Percentiles rank a stretch among this genome's conserved stretches.
These are phyloP conservation scores for Seiridium unicorne DNA, from an alignment of 2,329 filamentous ascomycete species.

Conservation along the genomic window DNA sequence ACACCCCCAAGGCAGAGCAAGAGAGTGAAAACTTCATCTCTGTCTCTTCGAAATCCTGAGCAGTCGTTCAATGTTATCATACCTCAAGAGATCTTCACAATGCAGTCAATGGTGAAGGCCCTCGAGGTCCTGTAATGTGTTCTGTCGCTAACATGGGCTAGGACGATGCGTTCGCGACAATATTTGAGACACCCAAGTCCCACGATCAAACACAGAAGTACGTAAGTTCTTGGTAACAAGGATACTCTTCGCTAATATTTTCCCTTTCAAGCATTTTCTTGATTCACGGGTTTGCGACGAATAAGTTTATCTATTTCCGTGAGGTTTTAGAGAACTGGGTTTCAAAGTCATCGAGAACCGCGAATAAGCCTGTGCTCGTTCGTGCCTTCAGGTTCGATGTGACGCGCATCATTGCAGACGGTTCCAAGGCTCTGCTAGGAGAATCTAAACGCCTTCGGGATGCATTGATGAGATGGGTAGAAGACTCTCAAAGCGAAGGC, in stretches of 20 bases:
- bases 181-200: not conserved
- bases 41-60: not conserved
- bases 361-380: not conserved
- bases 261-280: not conserved
- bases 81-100: not conserved
- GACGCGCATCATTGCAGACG: not conserved
- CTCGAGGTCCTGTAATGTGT: not conserved
- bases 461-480: not conserved
- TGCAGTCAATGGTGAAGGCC: not conserved
- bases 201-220: not conserved
- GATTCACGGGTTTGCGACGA: not conserved
- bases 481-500: not conserved
- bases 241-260: not conserved
- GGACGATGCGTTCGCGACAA: not conserved
- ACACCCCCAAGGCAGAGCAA: not conserved
- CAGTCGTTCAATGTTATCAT: not conserved
- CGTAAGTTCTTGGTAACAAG: not conserved
- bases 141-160: not conserved
- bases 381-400: not conserved
- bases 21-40: not conserved
- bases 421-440: not conserved
- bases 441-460: not conserved
- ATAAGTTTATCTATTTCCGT: not conserved
- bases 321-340: not conserved
- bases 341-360: not conserved